A percentile compares a stretch with the other conserved stretches of the same genome.
phyloP scores from a whole-genome alignment of 202 grass and related monocot genomes.

The Elaeis oleifera region DNA sequence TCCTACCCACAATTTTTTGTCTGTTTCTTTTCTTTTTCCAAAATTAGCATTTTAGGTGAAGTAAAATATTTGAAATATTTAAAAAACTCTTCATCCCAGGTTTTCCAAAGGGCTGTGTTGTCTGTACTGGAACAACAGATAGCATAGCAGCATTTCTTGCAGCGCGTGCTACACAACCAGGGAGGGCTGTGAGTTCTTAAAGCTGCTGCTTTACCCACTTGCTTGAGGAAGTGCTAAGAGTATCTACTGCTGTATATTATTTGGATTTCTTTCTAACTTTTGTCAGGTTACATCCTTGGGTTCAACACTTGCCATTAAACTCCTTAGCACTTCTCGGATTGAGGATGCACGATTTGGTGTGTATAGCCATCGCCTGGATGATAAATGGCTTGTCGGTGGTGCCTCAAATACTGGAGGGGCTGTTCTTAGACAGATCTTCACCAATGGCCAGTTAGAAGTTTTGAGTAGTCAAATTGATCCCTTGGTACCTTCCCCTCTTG shows the following conservation, averaged over 20 bases:
- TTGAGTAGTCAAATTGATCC: conserved; percentile 49
- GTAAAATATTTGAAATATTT: too few relatives aligned
- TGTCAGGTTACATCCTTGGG: conserved; percentile 61
- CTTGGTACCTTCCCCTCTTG: conserved; percentile 33
- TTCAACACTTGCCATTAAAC: conserved; percentile 78
- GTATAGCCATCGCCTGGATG: conserved; percentile 72
- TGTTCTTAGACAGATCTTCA: conserved; percentile 62
- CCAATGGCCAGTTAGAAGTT: conserved; percentile 31
- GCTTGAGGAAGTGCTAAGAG: not conserved
- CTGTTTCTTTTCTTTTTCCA: not conserved
- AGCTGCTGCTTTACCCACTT: not conserved
- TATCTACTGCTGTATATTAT: conserved; percentile 3
- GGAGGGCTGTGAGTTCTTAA: conserved; percentile 49
- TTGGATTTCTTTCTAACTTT: conserved; percentile 9
- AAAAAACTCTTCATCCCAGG: conserved; percentile 22
- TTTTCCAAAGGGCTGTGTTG: conserved; percentile 37
- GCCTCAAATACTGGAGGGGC: conserved; percentile 62
- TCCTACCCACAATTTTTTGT: too few relatives aligned
- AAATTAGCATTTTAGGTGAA: too few relatives aligned
- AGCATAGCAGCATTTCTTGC: conserved; percentile 79
- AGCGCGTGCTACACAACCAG: conserved; percentile 37
- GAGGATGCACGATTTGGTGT: conserved; percentile 68
- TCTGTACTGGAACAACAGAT: conserved; percentile 75
- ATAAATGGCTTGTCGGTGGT: conserved; percentile 73
- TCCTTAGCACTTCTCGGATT: conserved; percentile 46